These are phyloP conservation scores for Beauveria rudraprayagi DNA, from an alignment of 2,329 filamentous ascomycete species.

Conservation along the genomic window DNA sequence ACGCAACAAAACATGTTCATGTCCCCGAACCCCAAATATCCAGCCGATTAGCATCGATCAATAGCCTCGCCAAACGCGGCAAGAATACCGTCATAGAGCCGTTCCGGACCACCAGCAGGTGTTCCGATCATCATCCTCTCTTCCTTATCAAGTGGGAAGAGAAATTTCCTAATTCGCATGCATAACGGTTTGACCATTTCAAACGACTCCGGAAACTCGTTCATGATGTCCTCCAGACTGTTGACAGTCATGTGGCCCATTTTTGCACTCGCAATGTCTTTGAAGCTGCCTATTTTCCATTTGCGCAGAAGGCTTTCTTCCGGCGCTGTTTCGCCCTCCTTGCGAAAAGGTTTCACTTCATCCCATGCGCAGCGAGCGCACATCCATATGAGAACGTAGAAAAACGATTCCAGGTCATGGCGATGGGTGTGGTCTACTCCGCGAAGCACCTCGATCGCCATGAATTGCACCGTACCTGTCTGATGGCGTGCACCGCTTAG, in stretches of 20 bases:
- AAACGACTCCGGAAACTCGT: slow-evolving; percentile 13
- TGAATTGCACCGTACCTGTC: slow-evolving; percentile 5
- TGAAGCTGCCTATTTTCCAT: too few species aligned
- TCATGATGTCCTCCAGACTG: neutral
- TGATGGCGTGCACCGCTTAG: neutral
- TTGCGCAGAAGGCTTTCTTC: too few species aligned
- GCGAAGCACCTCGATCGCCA: too few species aligned
- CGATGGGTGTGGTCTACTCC: too few species aligned
- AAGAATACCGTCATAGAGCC: slow-evolving; percentile 14
- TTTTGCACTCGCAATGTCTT: too few species aligned
- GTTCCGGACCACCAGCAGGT: slow-evolving; percentile 11
- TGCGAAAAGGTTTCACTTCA: neutral
- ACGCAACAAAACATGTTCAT: too few species aligned
- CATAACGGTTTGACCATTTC: slow-evolving; percentile 15
- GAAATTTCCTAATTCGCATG: slow-evolving; percentile 11
- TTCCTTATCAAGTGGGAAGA: slow-evolving; percentile 9
- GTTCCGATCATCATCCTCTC: slow-evolving; percentile 10
- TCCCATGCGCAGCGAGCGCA: neutral
- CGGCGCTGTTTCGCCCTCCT: too few species aligned
- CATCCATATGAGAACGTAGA: neutral
- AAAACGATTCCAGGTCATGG: neutral
- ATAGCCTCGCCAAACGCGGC: slow-evolving; percentile 11
- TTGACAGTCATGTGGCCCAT: too few species aligned
- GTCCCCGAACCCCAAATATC: too few species aligned
- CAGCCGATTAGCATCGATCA: too few species aligned